phyloP scores from a whole-genome alignment of 768 basidiomycete genomes.

The Russula emetica region DNA sequence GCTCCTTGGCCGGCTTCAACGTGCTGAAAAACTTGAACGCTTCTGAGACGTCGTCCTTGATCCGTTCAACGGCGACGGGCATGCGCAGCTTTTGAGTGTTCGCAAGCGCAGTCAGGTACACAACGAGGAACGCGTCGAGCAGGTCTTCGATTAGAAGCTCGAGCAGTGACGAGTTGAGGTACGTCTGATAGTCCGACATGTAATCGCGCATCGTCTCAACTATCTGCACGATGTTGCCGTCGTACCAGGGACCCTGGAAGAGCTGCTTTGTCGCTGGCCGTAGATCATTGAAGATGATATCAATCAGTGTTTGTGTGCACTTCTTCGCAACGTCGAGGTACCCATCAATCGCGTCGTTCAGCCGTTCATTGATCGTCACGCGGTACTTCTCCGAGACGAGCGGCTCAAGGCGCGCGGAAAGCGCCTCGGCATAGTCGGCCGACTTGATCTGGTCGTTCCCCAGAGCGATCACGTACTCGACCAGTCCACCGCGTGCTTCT shows the following conservation, averaged over 20 bases:
- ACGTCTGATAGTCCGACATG: conserved; percentile 90
- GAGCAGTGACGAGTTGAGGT: conserved; percentile 84
- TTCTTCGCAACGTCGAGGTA: conserved; percentile 98
- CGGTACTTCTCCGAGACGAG: conserved; percentile 93
- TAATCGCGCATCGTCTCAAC: conserved; percentile 96
- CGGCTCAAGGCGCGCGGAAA: conserved; percentile 80
- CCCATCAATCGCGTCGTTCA: conserved; percentile 97
- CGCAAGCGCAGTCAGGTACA: conserved; percentile 83
- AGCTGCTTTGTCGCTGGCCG: conserved; percentile 80
- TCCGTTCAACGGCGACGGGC: conserved; percentile 77
- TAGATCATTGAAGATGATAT: conserved; percentile 92
- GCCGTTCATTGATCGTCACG: conserved; percentile 69
- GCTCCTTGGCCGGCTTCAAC: conserved; percentile 71
- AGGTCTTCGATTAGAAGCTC: conserved; percentile 92
- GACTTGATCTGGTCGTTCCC: conserved; percentile 98
- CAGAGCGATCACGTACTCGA: conserved; percentile 93
- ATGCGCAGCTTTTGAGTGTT: conserved; percentile 82
- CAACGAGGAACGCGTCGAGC: conserved; percentile 82
- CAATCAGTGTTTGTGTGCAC: conserved; percentile 91
- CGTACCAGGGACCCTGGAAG: conserved; percentile 87
- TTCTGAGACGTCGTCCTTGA: conserved; percentile 74
- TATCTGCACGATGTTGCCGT: conserved; percentile 80
- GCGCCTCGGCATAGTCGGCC: conserved; percentile 87
- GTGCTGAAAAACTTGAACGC: conserved; percentile 78
- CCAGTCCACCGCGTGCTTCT: conserved; percentile 80